Conservation (phyloP, 305 asterid species). For the Solanum hybrid region DNA sequence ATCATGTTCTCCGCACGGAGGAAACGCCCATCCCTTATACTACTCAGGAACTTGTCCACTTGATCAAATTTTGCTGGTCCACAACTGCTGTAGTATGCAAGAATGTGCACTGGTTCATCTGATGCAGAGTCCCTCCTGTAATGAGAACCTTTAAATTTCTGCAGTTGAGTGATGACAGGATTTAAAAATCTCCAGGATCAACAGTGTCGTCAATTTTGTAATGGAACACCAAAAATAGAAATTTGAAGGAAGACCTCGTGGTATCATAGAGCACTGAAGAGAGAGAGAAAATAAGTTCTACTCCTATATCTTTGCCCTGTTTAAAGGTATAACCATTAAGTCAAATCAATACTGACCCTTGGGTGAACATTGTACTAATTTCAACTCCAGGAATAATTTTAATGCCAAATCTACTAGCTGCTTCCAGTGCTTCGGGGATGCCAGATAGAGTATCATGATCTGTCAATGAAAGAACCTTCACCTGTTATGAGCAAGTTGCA, state of each 20-base stretch:
- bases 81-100: constrained; percentile 86
- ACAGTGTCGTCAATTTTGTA: background rate
- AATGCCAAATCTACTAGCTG: constrained; percentile 81
- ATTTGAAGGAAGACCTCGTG: background rate
- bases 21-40: constrained; percentile 73
- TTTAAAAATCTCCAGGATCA: background rate
- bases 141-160: background rate
- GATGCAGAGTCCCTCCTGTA: constrained; percentile 55
- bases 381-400: constrained; percentile 94
- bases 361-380: constrained; percentile 80
- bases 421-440: constrained; percentile 83
- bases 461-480: constrained; percentile 87
- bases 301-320: background rate
- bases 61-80: constrained; percentile 60
- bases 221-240: background rate
- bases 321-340: background rate
- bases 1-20: constrained; percentile 83
- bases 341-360: constrained; percentile 39
- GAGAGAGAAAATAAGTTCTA: background rate
- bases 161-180: constrained; percentile 1
- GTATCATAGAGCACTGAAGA: background rate
- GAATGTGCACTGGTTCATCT: constrained; percentile 94
- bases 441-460: constrained; percentile 96
- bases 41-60: constrained; percentile 53
- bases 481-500: constrained; percentile 53